phyloP scores from a whole-genome alignment of 116 monocot genomes.

The Papilionanthe hybrid region DNA sequence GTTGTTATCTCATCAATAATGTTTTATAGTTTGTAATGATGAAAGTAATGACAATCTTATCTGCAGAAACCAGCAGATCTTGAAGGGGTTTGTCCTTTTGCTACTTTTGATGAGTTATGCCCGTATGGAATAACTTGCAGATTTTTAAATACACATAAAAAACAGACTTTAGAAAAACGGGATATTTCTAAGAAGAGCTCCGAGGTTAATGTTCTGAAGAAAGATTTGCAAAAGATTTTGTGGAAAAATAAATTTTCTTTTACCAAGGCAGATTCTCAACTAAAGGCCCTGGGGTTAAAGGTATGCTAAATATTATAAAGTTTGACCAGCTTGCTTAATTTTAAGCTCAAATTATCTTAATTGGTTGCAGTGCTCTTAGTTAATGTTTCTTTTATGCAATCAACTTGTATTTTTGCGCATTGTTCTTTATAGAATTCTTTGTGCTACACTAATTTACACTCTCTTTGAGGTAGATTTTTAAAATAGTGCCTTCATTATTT shows the following conservation, averaged over 20 bases:
- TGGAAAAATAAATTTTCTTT: slow-evolving; percentile 87
- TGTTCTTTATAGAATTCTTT: neutral
- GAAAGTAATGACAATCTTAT: slow-evolving; percentile 2
- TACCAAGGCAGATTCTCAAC: slow-evolving; percentile 73
- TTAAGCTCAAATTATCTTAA: neutral
- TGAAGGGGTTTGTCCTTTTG: slow-evolving; percentile 77
- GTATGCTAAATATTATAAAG: slow-evolving; percentile 26
- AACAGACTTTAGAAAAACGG: slow-evolving; percentile 7
- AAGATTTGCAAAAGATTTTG: slow-evolving; percentile 78
- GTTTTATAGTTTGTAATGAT: neutral
- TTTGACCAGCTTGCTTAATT: slow-evolving; percentile 2
- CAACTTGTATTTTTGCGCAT: neutral
- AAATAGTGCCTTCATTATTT: neutral
- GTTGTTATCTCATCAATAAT: neutral
- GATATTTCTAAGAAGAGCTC: slow-evolving; percentile 17
- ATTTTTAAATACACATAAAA: slow-evolving; percentile 51
- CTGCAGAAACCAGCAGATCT: slow-evolving; percentile 85
- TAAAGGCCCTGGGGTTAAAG: slow-evolving; percentile 75
- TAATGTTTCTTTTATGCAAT: neutral
- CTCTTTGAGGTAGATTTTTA: neutral
- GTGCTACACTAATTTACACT: neutral
- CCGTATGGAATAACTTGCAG: slow-evolving; percentile 88
- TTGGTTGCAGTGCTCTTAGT: neutral
- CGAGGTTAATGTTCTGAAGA: slow-evolving; percentile 66
- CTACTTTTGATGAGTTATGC: slow-evolving; percentile 34